Conservation (phyloP, 345 rosid genomes). For the Bruguiera sexangula region DNA sequence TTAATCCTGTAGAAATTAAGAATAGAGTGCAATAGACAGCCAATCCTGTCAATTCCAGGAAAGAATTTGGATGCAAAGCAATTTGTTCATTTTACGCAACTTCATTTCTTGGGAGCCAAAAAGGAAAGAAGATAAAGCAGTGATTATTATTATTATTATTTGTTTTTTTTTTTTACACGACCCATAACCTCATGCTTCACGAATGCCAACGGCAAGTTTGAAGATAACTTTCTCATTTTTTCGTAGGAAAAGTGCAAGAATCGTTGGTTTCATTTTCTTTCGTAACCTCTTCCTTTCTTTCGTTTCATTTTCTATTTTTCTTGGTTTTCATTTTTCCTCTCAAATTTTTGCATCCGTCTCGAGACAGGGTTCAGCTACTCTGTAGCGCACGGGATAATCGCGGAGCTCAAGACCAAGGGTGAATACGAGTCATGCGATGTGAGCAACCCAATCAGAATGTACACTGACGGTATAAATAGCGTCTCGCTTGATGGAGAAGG, state of each 20-base stretch:
- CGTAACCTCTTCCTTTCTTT: background rate
- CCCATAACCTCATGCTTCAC: too few species aligned
- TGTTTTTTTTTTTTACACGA: too few species aligned
- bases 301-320: background rate
- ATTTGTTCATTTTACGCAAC: background rate
- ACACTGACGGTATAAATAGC: slow-evolving; percentile 39
- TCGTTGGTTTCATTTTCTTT: too few species aligned
- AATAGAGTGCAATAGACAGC: too few species aligned
- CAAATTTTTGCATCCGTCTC: background rate
- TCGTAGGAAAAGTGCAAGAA: too few species aligned
- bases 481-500: slow-evolving; percentile 43
- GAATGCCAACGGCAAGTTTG: background rate
- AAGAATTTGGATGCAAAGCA: background rate
- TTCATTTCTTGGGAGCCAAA: background rate
- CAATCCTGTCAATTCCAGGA: background rate
- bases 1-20: too few species aligned
- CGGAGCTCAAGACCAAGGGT: slow-evolving; percentile 44
- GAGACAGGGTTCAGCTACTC: slow-evolving; percentile 56
- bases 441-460: slow-evolving; percentile 48
- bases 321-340: background rate
- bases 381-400: slow-evolving; percentile 41
- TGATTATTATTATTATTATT: too few species aligned
- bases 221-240: background rate
- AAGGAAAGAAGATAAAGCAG: too few species aligned
- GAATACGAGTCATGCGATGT: slow-evolving; percentile 56